These are phyloP conservation scores for Polytrichum formosum DNA, from an alignment of 225 moss, liverwort and hornwort genomes.

Conservation along the genomic window DNA sequence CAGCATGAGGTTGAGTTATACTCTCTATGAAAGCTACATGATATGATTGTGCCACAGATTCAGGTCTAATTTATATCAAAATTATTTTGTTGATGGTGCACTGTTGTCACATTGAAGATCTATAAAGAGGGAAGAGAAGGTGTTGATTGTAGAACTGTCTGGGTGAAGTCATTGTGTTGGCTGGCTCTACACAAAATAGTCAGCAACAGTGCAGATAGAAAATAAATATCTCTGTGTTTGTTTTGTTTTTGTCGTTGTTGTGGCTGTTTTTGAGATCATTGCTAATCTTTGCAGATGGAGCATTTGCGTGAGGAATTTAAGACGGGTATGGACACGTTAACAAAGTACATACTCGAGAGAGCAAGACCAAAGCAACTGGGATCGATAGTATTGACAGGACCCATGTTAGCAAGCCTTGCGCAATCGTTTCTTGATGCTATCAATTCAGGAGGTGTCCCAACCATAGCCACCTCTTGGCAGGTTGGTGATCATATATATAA, in stretches of 20 bases:
- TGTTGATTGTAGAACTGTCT: too few relatives aligned
- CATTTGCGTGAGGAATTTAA: conserved; percentile 71
- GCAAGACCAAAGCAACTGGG: conserved; percentile 81
- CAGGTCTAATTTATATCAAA: too few relatives aligned
- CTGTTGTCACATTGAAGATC: too few relatives aligned
- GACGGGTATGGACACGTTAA: conserved; percentile 68
- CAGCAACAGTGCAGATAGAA: too few relatives aligned
- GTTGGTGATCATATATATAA: conserved; percentile 8
- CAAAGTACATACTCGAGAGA: conserved; percentile 64
- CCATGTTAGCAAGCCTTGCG: conserved; percentile 78
- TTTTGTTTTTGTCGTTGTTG: too few relatives aligned
- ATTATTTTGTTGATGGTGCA: too few relatives aligned
- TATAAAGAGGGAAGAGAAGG: too few relatives aligned
- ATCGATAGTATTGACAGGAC: conserved; percentile 72
- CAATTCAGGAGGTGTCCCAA: conserved; percentile 77
- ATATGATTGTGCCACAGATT: too few relatives aligned
- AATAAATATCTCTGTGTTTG: too few relatives aligned
- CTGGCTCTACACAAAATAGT: too few relatives aligned
- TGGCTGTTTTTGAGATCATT: neutral
- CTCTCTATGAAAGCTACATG: too few relatives aligned
- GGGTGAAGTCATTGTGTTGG: too few relatives aligned
- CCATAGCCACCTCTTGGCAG: conserved; percentile 95
- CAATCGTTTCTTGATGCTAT: conserved; percentile 89
- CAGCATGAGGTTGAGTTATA: neutral
- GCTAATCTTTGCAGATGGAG: conserved; percentile 51